Base-by-base conservation (phyloP, 2,329 filamentous ascomycete species). In the Magnaporthiopsis rhizophila region DNA sequence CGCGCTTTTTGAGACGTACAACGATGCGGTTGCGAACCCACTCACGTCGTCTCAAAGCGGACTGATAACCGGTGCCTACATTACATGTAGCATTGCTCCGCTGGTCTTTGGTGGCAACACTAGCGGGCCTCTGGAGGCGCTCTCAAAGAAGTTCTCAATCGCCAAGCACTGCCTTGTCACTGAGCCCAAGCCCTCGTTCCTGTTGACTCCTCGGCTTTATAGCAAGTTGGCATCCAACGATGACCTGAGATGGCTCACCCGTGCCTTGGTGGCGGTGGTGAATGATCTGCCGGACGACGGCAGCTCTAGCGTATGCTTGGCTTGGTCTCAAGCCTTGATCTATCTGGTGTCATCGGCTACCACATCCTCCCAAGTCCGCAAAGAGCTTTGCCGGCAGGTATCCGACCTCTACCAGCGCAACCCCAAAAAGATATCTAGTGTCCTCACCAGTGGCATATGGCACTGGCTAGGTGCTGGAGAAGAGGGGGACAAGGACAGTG, bases 271-370 rank as follows among this genome's bases (percentile, higher is more conserved):
- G 21, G 83, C 87, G 32, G 77, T 89, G 21, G 83, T 87, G 21
- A 73, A 80, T 21, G 79, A 81, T 24, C 74, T 92, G 3, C 76
- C 78, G 15, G 79, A 83, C 34, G 77, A 81, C 15, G 73, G 78
- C 4, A 70, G 74, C 8, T 77, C 78, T 18, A 77, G 83, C 12
- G 79, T 84, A n/a, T 82, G 82, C 66, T 76, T 85, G 63, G 86
- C 88, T 21, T 99, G 94, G 95, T 88, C 90, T 18, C 90, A 96
- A 70, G 88, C 90, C 2, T 85, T 94, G 65, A 87, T 97, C n/a
- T 96, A 90, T 73, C 78, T 90, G 21, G 84, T 94, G 59, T 87
- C 87, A 59, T 86, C 88, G 1, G 77, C 85, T 18, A 79, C 75
- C 15, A 79, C 91, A 26, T 80, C 88, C 15, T 80, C 87, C 3